Evolutionary conservation across 805 yeast genomes (phyloP).

Genomic region (Torulaspora franciscae): DNA sequence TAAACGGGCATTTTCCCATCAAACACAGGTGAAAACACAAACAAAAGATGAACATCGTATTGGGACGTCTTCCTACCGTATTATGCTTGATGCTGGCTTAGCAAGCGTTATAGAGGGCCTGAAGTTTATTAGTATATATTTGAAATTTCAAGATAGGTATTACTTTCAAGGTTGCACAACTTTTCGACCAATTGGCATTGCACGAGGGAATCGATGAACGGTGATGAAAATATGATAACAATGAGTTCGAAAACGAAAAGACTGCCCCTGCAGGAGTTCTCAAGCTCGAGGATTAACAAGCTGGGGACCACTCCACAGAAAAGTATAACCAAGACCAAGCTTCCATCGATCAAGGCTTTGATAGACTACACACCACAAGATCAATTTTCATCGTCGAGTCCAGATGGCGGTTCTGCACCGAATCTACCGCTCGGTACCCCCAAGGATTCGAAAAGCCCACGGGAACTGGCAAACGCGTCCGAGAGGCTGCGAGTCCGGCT

Average conservation of each 20-base stretch:
- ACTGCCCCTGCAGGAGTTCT: conserved; percentile 27
- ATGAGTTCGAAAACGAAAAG: conserved; percentile 24
- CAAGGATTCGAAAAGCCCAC: background rate
- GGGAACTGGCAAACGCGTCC: conserved; percentile 17
- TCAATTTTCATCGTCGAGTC: background rate
- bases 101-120: conserved; percentile 2
- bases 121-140: conserved; percentile 1
- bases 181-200: background rate
- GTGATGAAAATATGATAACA: conserved; percentile 1
- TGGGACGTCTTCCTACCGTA: background rate
- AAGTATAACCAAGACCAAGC: conserved; percentile 5
- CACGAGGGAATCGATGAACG: conserved; percentile 1
- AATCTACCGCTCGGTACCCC: background rate
- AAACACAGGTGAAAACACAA: conserved; percentile 2
- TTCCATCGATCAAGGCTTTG: conserved; percentile 24
- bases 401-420: background rate
- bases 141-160: background rate
- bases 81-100: background rate
- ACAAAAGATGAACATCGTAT: background rate
- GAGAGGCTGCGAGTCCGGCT: conserved; percentile 44
- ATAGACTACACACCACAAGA: conserved; percentile 12
- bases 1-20: conserved; percentile 9
- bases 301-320: conserved; percentile 9
- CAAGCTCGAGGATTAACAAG: conserved; percentile 27
- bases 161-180: background rate